Evolutionary conservation across 2,329 filamentous ascomycete genomes (phyloP), one percentile per base, ranked within the genome.

Genomic region (Arthrobotrys conoides): DNA sequence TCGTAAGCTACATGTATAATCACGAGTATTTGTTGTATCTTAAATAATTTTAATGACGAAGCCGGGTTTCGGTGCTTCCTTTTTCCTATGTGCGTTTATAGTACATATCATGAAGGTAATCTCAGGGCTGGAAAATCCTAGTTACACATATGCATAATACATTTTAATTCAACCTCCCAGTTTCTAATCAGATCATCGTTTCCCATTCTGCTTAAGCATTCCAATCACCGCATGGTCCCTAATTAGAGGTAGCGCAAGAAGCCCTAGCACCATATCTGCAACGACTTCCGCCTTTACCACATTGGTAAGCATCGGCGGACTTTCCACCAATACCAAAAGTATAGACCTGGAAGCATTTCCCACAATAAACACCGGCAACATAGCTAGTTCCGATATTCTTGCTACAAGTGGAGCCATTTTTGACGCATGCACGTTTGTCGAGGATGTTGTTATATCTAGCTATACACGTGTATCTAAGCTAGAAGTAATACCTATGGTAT

Each of bases 391-490:
- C 53, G 10, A 30, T 1, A 6, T 14, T 30, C n/a, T 16, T 41
- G 18, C 33, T 59, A 12, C 68, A 71, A 4, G 27, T 53, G 14
- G 57, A 71, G 33, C 57, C 57, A 12, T 71, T 71, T 27, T 51
- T 46, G 22, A 44, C 38, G 57, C 68, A 71, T 6, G 55, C 27
- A 10, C 68, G 68, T n/a, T 71, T 71, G 27, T 71, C 68, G n/a
- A 71, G 46, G 33, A 24, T 51, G 9, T 55, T 51, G 12, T 57
- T n/a, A n/a, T n/a, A n/a, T n/a, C n/a, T n/a, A n/a, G n/a, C n/a
- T n/a, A n/a, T n/a, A n/a, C n/a, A n/a, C n/a, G n/a, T n/a, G n/a
- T n/a, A n/a, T n/a, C n/a, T n/a, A n/a, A n/a, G n/a, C n/a, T n/a
- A n/a, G n/a, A n/a, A n/a, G n/a, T n/a, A n/a, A n/a, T n/a, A n/a